phyloP scores from a whole-genome alignment of 2,329 filamentous ascomycete species.

The Aureobasidium sp. region DNA sequence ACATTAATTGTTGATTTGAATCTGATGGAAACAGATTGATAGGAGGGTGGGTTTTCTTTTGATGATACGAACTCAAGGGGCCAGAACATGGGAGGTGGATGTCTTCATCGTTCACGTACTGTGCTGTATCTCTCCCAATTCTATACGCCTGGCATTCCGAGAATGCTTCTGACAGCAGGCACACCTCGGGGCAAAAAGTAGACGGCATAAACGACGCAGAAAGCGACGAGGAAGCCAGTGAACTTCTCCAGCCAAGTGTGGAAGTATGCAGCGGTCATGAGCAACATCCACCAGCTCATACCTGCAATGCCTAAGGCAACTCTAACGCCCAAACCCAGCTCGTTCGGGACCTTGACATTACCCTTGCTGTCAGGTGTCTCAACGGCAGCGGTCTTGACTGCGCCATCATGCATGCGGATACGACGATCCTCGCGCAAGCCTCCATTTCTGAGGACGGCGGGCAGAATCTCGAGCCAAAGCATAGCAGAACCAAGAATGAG shows the following conservation, averaged over 20 bases:
- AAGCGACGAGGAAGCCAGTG: constrained; percentile 43
- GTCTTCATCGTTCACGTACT: neutral
- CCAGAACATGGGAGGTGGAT: neutral
- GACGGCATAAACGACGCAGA: constrained; percentile 37
- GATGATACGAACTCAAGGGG: neutral
- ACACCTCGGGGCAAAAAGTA: constrained; percentile 43
- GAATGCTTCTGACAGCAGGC: constrained; percentile 33
- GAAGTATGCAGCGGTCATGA: constrained; percentile 98
- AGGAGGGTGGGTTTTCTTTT: neutral
- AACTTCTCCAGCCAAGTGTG: constrained; percentile 97
- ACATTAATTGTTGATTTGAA: neutral
- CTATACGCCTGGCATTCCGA: constrained; percentile 41
- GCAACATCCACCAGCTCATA: constrained; percentile 86
- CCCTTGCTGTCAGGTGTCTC: constrained; percentile 38
- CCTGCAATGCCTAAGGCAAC: constrained; percentile 52
- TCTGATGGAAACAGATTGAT: neutral
- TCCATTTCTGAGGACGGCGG: constrained; percentile 44
- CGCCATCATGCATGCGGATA: constrained; percentile 60
- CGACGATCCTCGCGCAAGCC: constrained; percentile 54
- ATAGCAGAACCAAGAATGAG: constrained; percentile 78
- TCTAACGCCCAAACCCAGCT: constrained; percentile 45
- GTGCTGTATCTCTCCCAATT: neutral
- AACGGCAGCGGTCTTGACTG: constrained; percentile 42
- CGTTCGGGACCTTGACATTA: constrained; percentile 31
- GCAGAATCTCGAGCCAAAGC: constrained; percentile 71